phyloP scores from a whole-genome alignment of 73 alveolate genomes.

The Paramecium caudatum region DNA sequence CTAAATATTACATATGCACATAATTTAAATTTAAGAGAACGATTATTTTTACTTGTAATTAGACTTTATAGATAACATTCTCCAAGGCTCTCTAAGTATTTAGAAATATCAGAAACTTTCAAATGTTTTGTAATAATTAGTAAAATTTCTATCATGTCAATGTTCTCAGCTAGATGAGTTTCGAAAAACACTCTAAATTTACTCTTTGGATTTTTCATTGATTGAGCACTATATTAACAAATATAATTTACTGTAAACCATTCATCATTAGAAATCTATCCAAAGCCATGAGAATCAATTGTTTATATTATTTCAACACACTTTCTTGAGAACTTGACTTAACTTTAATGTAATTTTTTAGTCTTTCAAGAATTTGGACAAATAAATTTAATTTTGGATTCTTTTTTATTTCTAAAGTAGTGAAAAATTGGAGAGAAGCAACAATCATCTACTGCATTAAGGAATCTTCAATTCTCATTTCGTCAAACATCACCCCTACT shows the following conservation, averaged over 20 bases:
- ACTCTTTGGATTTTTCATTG: not conserved
- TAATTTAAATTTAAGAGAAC: slow-evolving; percentile 20
- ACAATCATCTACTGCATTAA: not conserved
- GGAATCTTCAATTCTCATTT: slow-evolving; percentile 15
- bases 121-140: not conserved
- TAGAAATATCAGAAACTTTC: not conserved
- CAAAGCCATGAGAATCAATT: not conserved
- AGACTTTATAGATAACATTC: slow-evolving; percentile 27
- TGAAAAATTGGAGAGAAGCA: not conserved
- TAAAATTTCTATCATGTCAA: not conserved
- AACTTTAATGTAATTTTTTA: not conserved
- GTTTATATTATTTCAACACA: slow-evolving; percentile 18
- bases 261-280: slow-evolving; percentile 36
- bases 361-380: slow-evolving; percentile 1
- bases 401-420: slow-evolving; percentile 20
- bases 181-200: not conserved
- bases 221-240: not conserved
- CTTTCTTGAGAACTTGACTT: not conserved
- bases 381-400: slow-evolving; percentile 2
- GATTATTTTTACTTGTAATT: not conserved
- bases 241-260: slow-evolving; percentile 15
- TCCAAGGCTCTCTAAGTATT: slow-evolving; percentile 4
- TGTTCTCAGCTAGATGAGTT: not conserved
- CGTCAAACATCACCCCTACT: slow-evolving; percentile 22
- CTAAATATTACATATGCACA: not conserved